phyloP scores from a whole-genome alignment of 2,329 filamentous ascomycete species.

The Pyrenophora seminiperda region DNA sequence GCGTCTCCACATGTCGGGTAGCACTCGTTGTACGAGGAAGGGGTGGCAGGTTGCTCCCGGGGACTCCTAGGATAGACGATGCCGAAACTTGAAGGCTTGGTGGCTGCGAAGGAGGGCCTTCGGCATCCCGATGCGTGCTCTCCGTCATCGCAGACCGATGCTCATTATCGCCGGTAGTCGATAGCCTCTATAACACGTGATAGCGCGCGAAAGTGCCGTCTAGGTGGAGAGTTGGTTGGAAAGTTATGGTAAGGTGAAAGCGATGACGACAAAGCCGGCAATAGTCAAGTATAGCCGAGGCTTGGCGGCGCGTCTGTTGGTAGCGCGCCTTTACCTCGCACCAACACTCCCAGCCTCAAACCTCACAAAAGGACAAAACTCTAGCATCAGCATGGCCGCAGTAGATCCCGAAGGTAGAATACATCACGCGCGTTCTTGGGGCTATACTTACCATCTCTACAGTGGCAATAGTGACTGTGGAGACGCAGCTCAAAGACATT shows the following conservation, averaged over 20 bases:
- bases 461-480: conserved; percentile 30
- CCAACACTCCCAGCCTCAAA: conserved; percentile 1
- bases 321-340: conserved; percentile 3
- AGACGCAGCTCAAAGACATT: conserved; percentile 63
- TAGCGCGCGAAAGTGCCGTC: conserved; percentile 15
- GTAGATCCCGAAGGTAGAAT: conserved; percentile 12
- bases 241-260: conserved; percentile 10
- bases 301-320: conserved; percentile 19
- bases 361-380: not conserved
- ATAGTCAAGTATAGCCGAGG: conserved; percentile 22
- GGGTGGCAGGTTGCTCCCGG: conserved; percentile 20
- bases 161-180: conserved; percentile 21
- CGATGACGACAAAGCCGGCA: conserved; percentile 23
- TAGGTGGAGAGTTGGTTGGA: conserved; percentile 12
- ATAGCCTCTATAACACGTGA: conserved; percentile 14
- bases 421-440: not conserved
- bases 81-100: conserved; percentile 24
- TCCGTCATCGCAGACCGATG: conserved; percentile 34
- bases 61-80: conserved; percentile 13
- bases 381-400: conserved; percentile 13
- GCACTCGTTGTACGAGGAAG: conserved; percentile 22
- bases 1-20: conserved; percentile 25
- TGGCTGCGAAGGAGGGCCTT: conserved; percentile 30
- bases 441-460: conserved; percentile 2
- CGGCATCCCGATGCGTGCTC: conserved; percentile 29